These are phyloP conservation scores for Porogramme epimiltina DNA, from an alignment of 1,284 basidiomycete species.

Conservation along the genomic window DNA sequence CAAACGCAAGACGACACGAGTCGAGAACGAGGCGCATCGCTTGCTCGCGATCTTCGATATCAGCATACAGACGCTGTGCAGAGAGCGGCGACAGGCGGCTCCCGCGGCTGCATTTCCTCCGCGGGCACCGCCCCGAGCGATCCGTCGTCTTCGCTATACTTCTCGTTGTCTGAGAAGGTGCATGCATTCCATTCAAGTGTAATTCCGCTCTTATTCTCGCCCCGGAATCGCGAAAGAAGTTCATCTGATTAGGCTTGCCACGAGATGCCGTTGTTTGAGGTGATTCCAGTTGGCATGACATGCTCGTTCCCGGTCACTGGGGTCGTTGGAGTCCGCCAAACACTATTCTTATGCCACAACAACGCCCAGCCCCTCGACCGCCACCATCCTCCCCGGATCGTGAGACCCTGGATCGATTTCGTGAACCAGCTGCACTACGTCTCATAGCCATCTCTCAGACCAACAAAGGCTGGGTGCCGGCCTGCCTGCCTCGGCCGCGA, in stretches of 20 bases:
- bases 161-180: background rate
- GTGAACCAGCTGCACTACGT: background rate
- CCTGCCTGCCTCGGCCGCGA: background rate
- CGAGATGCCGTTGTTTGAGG: background rate
- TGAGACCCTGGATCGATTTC: background rate
- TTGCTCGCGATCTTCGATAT: constrained; percentile 1
- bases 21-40: background rate
- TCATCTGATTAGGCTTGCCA: background rate
- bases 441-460: background rate
- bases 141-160: background rate
- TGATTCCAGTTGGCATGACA: background rate
- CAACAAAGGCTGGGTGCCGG: no score
- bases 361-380: background rate
- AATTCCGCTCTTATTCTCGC: background rate
- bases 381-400: background rate
- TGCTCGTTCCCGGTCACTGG: background rate
- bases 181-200: background rate
- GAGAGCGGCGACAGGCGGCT: background rate
- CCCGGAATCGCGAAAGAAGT: background rate
- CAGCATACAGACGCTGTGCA: background rate
- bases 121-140: background rate
- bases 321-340: background rate
- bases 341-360: background rate
- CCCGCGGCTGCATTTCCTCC: background rate
- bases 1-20: background rate